Base-by-base conservation (phyloP, 768 basidiomycete species). In the Phylloporus arenicola region DNA sequence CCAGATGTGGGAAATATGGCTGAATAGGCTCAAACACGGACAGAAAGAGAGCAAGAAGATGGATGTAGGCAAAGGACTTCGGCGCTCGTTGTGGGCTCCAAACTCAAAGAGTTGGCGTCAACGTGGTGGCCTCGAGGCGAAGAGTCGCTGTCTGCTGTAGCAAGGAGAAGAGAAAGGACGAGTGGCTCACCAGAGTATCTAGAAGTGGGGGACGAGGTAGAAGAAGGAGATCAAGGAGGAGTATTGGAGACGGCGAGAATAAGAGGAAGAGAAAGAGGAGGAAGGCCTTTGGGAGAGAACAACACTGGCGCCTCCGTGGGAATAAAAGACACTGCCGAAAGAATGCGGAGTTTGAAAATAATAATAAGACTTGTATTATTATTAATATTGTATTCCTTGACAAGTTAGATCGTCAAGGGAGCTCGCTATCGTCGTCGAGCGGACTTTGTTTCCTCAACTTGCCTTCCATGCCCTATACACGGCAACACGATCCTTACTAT, bases 401-500 rank as follows among this genome's bases (percentile, higher is more conserved):
- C 20, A 20, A 46, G 27, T 43, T 37, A 29, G 6, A 46, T 58
- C 29, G 29, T 31, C 55, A 55, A 45, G 55, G 53, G 14, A 54
- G 20, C 43, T 42, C 30, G 31, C 20, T 22, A n/a, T 41, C 40
- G 54, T 49, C 47, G 50, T 53, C 38, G 45, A 51, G 41, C 53
- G 60, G 52, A 61, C 62, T 54, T 57, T 64, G 30, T 33, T 47
- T 53, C 30, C 6, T 11, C 37, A 19, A n/a, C 24, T 46, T 30
- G 19, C 38, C 41, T 39, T n/a, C 22, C 54, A 84, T 84, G 82
- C 76, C 82, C 47, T 77, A 83, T 55, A 72, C 68, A 45, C 56
- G 74, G 45, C 76, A 79, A 60, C 60, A 72, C 74, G 75, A 77
- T 73, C 77, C 75, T 68, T 81, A 80, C 58, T 71, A 72, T 20